A percentile compares a stretch with the other conserved stretches of the same genome.
Conservation (phyloP, 2,329 filamentous ascomycete genomes). For the Westerdykella sp. region DNA sequence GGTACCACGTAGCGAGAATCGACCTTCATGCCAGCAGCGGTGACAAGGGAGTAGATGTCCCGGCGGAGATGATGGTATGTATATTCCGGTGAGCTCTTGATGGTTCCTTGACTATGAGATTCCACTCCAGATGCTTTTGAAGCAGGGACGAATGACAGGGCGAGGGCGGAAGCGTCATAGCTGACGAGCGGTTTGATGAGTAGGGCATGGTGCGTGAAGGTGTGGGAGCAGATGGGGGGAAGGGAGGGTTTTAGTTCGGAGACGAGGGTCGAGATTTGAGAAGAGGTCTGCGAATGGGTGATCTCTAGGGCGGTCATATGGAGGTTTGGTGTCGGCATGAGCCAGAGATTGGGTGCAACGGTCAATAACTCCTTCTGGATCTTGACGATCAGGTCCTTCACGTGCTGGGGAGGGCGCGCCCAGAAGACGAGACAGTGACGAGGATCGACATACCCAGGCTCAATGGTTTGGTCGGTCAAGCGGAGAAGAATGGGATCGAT, state of each 20-base stretch:
- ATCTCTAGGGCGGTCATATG: conserved; percentile 85
- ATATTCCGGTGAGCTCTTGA: conserved; percentile 42
- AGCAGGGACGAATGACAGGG: conserved; percentile 80
- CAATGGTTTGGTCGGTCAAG: conserved; percentile 56
- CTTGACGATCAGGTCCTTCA: conserved; percentile 60
- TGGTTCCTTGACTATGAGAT: background rate
- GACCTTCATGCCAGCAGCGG: conserved; percentile 59
- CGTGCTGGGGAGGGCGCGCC: conserved; percentile 70
- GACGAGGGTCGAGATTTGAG: conserved; percentile 61
- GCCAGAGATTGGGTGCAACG: conserved; percentile 71
- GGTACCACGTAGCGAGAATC: conserved; percentile 81
- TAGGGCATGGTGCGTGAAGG: conserved; percentile 60
- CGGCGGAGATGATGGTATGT: conserved; percentile 87
- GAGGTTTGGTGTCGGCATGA: conserved; percentile 71
- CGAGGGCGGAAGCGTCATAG: conserved; percentile 78
- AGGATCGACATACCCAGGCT: conserved; percentile 66
- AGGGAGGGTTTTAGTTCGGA: conserved; percentile 51
- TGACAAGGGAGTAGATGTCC: conserved; percentile 62
- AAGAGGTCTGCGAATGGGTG: conserved; percentile 66
- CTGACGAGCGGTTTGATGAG: conserved; percentile 78
- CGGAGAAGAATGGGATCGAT: conserved; percentile 71
- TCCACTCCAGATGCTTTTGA: background rate
- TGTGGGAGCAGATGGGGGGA: conserved; percentile 58
- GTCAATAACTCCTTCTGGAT: conserved; percentile 62
- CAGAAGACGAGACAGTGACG: conserved; percentile 82